Base-by-base conservation (phyloP, 179 eudicot species). In the Drosera spatulata region DNA sequence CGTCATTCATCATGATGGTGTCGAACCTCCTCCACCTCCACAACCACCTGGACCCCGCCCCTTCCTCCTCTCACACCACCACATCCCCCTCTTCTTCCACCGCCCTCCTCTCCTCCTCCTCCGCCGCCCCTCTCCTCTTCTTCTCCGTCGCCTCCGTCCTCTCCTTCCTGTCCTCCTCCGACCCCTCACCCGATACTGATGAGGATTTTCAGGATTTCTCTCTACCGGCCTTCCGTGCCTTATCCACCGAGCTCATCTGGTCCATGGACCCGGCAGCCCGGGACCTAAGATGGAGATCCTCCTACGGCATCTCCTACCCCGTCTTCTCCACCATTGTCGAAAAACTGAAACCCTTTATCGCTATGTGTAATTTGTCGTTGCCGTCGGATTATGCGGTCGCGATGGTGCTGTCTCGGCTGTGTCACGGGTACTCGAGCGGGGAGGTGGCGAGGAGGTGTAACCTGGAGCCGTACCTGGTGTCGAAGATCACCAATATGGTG, bases 381-480 rank as follows among this genome's bases (percentile, higher is more conserved):
- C 98, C 98, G 6, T 74, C 98, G 14, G 98, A 91, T 63, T 91
- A 88, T 71, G 96, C 96, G 33, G 88, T 91, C 43, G 88, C 98
- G 0, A 91, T 91, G 91, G 98, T 91, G 47, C 87, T 91, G 40
- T 83, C 95, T 5, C 82, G 98, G 2, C 81, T 91, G 59, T 63
- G 81, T 39, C 84, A 75, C 56, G 96, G 96, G 33, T 73, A 65
- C 44, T 73, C 89, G 11, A 76, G 88, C 41, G 71, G 79, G 59
- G 72, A 87, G 60, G 69, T 91, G 7, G 91, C 95, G 40, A 50
- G 74, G 39, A 77, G 96, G 5, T 78, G 88, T 66, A 78, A 84
- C 50, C 84, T 91, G 8, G 98, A 88, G 40, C 88, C 98, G 12
- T 91, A 85, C 69, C 74, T 91, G 0, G 78, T 91, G 22, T 91